Evolutionary conservation across 306 rosid genomes (phyloP), one percentile per base, ranked within the genome.

Genomic region (Rosa chinensis): DNA sequence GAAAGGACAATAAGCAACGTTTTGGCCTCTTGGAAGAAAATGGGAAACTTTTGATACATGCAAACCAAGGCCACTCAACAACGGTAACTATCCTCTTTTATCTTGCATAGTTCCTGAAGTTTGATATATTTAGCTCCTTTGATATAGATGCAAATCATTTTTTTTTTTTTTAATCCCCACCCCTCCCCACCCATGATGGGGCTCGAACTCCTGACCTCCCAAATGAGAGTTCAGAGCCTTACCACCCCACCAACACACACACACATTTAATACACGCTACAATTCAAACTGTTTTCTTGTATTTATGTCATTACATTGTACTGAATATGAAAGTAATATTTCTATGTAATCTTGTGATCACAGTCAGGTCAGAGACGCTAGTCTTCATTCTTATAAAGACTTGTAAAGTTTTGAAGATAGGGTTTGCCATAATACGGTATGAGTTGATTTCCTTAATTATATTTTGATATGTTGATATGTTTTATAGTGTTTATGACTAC

Each of bases 1-100:
- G 76, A 77, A 91, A 77, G 86, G 99, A 92, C 86, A 88, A 90
- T 70, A 95, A 95, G 92, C 98, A 90, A 87, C 92, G 98, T 5
- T 91, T 92, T 66, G 73, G 92, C 84, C 96, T 95, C 72, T 71
- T 87, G 71, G 97, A 95, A 88, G 98, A 95, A 76, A 84, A 90
- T 49, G 96, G 90, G 72, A 96, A 91, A 79, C 84, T 90, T 72
- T 83, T 91, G 32, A 91, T 95, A 74, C 93, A 97, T 37, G 97
- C 98, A 72, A 95, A 93, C 82, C 98, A 95, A 89, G 99, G 98
- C 81, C 99, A 95, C 84, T 85, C 98, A 47, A 59, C 91, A 73
- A 77, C 68, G 80, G 98, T 95, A 82, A 81, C 6, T 82, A 68
- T 84, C 49, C 64, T 18, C 63, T 14, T 62, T 69, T 40, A 52